Evolutionary conservation across 305 asterid genomes (phyloP).

Genomic region (Caryopteris hybrid): DNA sequence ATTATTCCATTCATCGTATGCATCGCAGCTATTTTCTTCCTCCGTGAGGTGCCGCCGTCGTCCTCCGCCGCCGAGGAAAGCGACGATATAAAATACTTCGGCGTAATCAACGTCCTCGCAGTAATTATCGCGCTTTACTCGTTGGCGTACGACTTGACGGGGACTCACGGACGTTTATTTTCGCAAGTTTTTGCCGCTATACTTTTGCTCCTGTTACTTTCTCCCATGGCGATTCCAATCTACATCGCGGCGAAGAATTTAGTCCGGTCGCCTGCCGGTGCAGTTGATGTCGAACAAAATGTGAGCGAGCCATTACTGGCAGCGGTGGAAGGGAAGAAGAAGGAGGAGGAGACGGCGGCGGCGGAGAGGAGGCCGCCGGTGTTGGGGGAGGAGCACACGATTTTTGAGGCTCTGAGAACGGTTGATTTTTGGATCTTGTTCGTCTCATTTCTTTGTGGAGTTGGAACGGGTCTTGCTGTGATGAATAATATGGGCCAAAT

Average conservation of each 20-base stretch:
- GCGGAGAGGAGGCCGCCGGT: conserved; percentile 36
- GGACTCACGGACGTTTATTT: conserved; percentile 39
- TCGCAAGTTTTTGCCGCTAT: conserved; percentile 54
- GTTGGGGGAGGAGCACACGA: conserved; percentile 75
- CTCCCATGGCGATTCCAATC: conserved; percentile 64
- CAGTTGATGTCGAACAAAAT: conserved; percentile 33
- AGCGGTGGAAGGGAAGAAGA: conserved; percentile 16
- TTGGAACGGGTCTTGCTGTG: conserved; percentile 84
- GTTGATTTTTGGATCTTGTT: conserved; percentile 80
- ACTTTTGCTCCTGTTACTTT: conserved; percentile 51
- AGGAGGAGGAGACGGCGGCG: neutral
- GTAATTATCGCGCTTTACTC: conserved; percentile 59
- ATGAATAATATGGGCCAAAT: conserved; percentile 87
- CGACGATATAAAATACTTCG: conserved; percentile 56
- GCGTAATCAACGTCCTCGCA: conserved; percentile 57
- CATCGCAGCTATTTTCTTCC: conserved; percentile 63
- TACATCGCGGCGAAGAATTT: conserved; percentile 26
- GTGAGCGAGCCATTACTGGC: conserved; percentile 37
- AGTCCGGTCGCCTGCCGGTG: conserved; percentile 20
- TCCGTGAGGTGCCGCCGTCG: conserved; percentile 80
- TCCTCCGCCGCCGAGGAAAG: conserved; percentile 47
- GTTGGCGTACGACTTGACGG: conserved; percentile 61
- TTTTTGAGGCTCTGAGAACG: conserved; percentile 49
- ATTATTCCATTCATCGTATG: conserved; percentile 62
- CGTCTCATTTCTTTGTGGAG: conserved; percentile 71